A percentile compares a stretch with the other conserved stretches of the same genome.
Conservation (phyloP, 2,329 filamentous ascomycete genomes). For the Colletotrichum nymphaeae region DNA sequence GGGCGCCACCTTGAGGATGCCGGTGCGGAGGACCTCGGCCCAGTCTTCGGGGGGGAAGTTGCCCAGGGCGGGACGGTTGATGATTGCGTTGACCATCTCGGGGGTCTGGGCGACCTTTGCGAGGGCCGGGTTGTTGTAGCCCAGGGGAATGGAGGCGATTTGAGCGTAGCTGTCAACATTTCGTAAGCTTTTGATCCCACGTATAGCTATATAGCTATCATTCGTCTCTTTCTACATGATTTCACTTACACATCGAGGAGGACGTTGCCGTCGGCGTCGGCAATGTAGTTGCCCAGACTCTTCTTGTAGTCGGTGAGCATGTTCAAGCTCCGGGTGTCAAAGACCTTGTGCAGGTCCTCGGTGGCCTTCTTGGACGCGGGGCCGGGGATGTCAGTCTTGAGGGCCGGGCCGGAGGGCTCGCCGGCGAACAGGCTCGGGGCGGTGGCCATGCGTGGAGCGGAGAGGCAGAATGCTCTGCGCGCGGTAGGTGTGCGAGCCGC, state of each 20-base stretch:
- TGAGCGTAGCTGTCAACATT: constrained; percentile 75
- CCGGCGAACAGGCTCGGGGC: constrained; percentile 50
- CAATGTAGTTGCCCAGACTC: constrained; percentile 84
- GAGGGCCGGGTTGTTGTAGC: constrained; percentile 89
- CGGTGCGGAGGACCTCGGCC: constrained; percentile 81
- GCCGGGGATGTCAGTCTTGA: constrained; percentile 77
- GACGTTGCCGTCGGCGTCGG: constrained; percentile 77
- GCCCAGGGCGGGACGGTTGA: constrained; percentile 90
- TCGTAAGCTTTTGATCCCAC: constrained; percentile 3
- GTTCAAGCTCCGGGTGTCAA: constrained; percentile 88
- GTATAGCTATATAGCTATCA: too few species aligned
- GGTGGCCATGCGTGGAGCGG: constrained; percentile 31
- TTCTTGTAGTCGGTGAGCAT: constrained; percentile 82
- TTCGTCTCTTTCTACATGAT: not conserved
- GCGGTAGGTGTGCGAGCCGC: constrained; percentile 16
- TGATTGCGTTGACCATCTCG: constrained; percentile 82
- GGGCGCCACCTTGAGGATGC: constrained; percentile 85
- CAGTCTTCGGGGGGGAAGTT: constrained; percentile 92
- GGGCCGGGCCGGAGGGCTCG: constrained; percentile 63
- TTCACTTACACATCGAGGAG: constrained; percentile 75
- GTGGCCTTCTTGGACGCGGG: constrained; percentile 78
- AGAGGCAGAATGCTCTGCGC: constrained; percentile 29
- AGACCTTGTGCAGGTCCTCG: constrained; percentile 79
- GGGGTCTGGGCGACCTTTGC: constrained; percentile 76
- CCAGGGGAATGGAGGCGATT: constrained; percentile 91